Base-by-base conservation (phyloP, 257 asterid genomes). In the Forsythia suspensa region DNA sequence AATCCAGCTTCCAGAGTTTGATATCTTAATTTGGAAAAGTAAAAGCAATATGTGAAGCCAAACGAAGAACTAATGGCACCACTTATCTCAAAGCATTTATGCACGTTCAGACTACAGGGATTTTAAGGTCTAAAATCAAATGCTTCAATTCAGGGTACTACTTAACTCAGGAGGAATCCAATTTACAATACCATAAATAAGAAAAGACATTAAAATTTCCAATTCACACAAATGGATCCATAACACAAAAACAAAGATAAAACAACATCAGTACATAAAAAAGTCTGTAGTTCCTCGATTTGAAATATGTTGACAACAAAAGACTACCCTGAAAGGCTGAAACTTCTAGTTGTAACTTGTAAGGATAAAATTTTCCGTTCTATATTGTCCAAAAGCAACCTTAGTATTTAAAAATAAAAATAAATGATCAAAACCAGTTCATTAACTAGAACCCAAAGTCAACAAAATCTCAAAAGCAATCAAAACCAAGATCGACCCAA, bases 401-500 rank as follows among this genome's bases (percentile, higher is more conserved):
- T 8, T 59, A 3, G 11, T 57, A n/a, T 3, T n/a, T 4, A 57
- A n/a, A 46, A 5, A 57, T n/a, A n/a, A n/a, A 21, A 20, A 7
- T 3, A 61, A n/a, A 59, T 21, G 63, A 52, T 59, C 37, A 61
- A 24, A 61, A 21, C 40, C 40, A 63, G 18, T 21, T 21, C 70
- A 3, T 21, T 10, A n/a, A 61, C 6, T 1, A 75, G 67, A 78
- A 51, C 82, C 43, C 71, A 75, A 79, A 77, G 40, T 72, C 81
- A 69, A 67, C 44, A 8, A 34, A 39, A 40, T 67, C 52, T 13
- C 42, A 69, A 57, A 86, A 77, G 9, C 46, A 90, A 66, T 59
- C 12, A n/a, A 86, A 83, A 84, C 79, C 44, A 73, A 86, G 84
- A 85, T 72, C 72, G 34, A 87, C 86, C 88, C 86, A 77, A 59